phyloP scores from a whole-genome alignment of 768 basidiomycete species.

The Russula foetens region DNA sequence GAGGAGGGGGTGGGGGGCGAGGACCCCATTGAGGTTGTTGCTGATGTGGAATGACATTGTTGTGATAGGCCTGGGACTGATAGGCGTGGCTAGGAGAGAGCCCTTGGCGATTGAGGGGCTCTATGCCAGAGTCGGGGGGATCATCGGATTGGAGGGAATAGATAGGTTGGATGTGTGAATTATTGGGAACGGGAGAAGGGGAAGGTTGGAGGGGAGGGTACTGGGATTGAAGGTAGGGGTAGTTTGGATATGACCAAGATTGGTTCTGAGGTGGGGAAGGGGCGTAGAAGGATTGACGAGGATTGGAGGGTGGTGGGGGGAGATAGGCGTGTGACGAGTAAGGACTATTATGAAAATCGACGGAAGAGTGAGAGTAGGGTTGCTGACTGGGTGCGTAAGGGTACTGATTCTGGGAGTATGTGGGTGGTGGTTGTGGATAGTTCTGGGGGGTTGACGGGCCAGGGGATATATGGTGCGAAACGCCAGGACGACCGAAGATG shows the following conservation, averaged over 20 bases:
- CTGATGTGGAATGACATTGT: constrained; percentile 32
- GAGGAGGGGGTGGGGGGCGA: constrained; percentile 29
- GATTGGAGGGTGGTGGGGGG: constrained; percentile 20
- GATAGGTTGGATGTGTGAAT: constrained; percentile 38
- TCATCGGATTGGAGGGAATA: constrained; percentile 42
- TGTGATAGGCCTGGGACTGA: constrained; percentile 63
- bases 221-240: constrained; percentile 28
- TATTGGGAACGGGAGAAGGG: constrained; percentile 42
- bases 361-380: constrained; percentile 27
- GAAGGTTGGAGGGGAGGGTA: constrained; percentile 30
- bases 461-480: constrained; percentile 38
- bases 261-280: constrained; percentile 23
- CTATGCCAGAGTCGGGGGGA: constrained; percentile 39
- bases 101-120: constrained; percentile 39
- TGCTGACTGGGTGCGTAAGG: constrained; percentile 36
- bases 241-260: constrained; percentile 21
- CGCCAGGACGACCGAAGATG: constrained; percentile 75
- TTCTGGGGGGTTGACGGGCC: constrained; percentile 19
- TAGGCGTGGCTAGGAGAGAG: constrained; percentile 76
- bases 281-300: constrained; percentile 36
- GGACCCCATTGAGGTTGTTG: constrained; percentile 20
- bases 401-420: constrained; percentile 23
- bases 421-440: constrained; percentile 13
- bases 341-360: constrained; percentile 38
- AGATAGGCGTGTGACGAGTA: constrained; percentile 27